Evolutionary conservation across 768 basidiomycete species (phyloP).

Genomic region (Hydnomerulius pinastri): DNA sequence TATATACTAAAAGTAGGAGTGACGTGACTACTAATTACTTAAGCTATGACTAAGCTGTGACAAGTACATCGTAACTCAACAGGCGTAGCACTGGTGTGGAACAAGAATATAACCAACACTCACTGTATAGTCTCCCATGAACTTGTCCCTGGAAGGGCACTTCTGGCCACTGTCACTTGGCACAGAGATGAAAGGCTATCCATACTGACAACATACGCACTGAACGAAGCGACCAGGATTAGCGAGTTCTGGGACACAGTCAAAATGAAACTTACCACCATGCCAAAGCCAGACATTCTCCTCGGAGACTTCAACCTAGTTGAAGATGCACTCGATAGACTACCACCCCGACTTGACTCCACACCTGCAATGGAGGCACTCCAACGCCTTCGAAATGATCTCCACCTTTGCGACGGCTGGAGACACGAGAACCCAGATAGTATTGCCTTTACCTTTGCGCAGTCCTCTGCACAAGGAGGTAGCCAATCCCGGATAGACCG

Average conservation of each 20-base stretch:
- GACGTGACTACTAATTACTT: too few relatives aligned
- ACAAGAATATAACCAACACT: constrained; percentile 25
- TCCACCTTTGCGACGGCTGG: constrained; percentile 2
- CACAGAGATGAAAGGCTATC: constrained; percentile 17
- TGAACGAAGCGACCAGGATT: constrained; percentile 31
- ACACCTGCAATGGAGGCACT: constrained; percentile 14
- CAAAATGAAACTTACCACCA: neutral
- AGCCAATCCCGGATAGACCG: neutral
- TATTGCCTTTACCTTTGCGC: neutral
- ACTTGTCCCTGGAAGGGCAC: constrained; percentile 32
- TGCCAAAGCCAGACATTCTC: constrained; percentile 36
- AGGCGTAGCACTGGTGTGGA: constrained; percentile 38
- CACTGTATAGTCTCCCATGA: neutral
- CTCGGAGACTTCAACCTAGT: constrained; percentile 46
- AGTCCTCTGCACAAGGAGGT: too few relatives aligned
- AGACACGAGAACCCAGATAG: neutral
- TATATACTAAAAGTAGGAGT: too few relatives aligned
- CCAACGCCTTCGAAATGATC: neutral
- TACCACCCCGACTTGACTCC: constrained; percentile 29
- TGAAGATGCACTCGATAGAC: constrained; percentile 38
- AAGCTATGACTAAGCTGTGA: too few relatives aligned
- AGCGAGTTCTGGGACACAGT: constrained; percentile 31
- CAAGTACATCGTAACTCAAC: neutral
- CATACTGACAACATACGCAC: constrained; percentile 39
- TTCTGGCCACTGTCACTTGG: constrained; percentile 17